Conservation (phyloP, 2,329 filamentous ascomycete species). For the Arachnomyces sp. region DNA sequence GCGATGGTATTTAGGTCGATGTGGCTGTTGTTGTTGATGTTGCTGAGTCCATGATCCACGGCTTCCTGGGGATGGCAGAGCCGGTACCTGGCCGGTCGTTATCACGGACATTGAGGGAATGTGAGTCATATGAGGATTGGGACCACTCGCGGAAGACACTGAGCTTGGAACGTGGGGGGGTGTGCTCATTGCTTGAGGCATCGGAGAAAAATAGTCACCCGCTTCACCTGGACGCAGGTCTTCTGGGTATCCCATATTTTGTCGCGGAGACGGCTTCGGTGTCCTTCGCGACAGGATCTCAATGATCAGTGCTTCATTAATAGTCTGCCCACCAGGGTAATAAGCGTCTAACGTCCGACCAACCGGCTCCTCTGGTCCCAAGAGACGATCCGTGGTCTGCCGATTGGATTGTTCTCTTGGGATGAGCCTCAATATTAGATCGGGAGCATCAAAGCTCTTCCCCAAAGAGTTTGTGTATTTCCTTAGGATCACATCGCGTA, state of each 20-base stretch:
- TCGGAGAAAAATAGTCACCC: conserved; percentile 78
- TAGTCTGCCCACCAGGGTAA: conserved; percentile 77
- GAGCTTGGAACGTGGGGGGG: conserved; percentile 37
- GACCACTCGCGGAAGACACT: conserved; percentile 33
- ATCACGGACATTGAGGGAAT: conserved; percentile 71
- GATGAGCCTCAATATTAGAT: conserved; percentile 70
- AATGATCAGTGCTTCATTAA: conserved; percentile 85
- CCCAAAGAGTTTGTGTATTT: conserved; percentile 95
- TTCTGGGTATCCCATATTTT: conserved; percentile 46
- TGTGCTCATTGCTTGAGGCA: conserved; percentile 42
- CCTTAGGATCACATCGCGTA: conserved; percentile 81
- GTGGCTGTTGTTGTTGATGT: conserved; percentile 3
- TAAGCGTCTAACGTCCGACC: conserved; percentile 68
- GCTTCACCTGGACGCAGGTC: conserved; percentile 60
- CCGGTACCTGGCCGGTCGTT: conserved; percentile 69
- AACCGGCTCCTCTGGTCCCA: conserved; percentile 84
- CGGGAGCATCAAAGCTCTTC: conserved; percentile 80
- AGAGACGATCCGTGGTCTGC: conserved; percentile 48
- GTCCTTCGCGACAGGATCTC: conserved; percentile 72
- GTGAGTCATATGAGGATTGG: conserved; percentile 31
- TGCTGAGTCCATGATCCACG: conserved; percentile 46
- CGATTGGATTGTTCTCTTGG: conserved; percentile 55
- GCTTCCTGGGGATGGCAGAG: conserved; percentile 75
- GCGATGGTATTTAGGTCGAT: neutral
- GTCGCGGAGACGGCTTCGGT: conserved; percentile 69